Conservation (phyloP, 1,284 basidiomycete species). For the Trichosporon inkin region DNA sequence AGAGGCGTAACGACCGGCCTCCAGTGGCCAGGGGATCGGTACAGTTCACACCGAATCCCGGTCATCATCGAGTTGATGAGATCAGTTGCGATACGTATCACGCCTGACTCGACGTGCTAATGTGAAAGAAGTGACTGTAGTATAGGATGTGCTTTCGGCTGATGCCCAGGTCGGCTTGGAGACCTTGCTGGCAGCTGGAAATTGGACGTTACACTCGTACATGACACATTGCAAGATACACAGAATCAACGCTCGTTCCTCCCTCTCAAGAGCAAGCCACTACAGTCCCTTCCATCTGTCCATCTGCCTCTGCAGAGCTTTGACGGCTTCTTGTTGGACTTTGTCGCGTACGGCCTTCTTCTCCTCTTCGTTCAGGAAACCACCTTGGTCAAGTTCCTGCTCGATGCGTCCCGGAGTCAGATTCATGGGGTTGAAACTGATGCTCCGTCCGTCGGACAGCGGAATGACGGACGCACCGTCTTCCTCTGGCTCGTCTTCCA, state of each 20-base stretch:
- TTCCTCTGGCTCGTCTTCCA: slow-evolving; percentile 11
- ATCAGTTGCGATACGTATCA: too few species aligned
- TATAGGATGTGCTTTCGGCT: too few species aligned
- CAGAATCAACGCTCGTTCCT: not conserved
- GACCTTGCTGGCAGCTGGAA: not conserved
- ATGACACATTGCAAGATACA: too few species aligned
- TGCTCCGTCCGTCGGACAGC: slow-evolving; percentile 34
- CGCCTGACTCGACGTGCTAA: too few species aligned
- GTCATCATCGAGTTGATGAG: too few species aligned
- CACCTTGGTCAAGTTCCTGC: slow-evolving; percentile 35
- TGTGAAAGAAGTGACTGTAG: too few species aligned
- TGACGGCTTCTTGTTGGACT: slow-evolving; percentile 29
- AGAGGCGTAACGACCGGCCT: too few species aligned
- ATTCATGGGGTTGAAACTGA: slow-evolving; percentile 38
- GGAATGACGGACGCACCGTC: slow-evolving; percentile 23
- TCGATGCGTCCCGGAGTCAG: slow-evolving; percentile 35
- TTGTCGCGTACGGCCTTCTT: slow-evolving; percentile 14
- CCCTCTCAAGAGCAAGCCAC: not conserved
- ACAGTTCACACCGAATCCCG: too few species aligned
- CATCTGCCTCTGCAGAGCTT: slow-evolving; percentile 33
- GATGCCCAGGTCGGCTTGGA: too few species aligned
- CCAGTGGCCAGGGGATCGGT: too few species aligned
- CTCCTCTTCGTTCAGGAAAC: slow-evolving; percentile 35
- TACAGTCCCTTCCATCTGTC: slow-evolving; percentile 34
- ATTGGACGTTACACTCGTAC: not conserved